phyloP scores from a whole-genome alignment of 441 rosid genomes.

The Syzygium malaccense region DNA sequence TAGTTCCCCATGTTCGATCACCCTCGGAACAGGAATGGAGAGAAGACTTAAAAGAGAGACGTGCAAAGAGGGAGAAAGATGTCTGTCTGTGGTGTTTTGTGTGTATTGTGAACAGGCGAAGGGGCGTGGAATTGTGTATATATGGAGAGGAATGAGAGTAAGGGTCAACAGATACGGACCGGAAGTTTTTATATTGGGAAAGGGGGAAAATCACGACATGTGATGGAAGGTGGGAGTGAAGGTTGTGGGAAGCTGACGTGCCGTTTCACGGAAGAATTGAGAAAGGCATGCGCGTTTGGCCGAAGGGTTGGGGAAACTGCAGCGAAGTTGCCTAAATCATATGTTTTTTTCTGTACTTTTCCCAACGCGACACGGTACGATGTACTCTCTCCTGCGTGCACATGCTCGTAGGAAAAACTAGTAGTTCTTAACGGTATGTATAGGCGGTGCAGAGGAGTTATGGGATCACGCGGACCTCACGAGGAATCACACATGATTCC shows the following conservation, averaged over 20 bases:
- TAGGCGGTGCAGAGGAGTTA: neutral
- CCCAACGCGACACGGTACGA: neutral
- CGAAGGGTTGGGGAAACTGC: neutral
- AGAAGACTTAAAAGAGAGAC: neutral
- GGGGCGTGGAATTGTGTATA: neutral
- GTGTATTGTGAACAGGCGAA: neutral
- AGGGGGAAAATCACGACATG: neutral
- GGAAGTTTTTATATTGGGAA: neutral
- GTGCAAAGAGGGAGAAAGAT: neutral
- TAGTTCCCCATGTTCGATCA: constrained; percentile 41
- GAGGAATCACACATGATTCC: neutral
- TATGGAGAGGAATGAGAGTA: neutral
- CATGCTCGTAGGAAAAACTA: neutral
- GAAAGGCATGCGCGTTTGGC: neutral
- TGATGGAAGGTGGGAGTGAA: neutral
- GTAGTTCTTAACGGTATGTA: neutral
- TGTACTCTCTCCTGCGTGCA: neutral
- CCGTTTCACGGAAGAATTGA: neutral
- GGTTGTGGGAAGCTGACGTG: neutral
- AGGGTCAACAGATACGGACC: neutral
- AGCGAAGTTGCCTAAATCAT: neutral
- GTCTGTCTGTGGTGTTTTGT: neutral
- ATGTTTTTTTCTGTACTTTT: neutral
- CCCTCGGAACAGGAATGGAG: neutral
- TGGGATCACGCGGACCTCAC: neutral